These are phyloP conservation scores for Tanacetum coccineum DNA, from an alignment of 129 eudicot genomes.

Conservation along the genomic window DNA sequence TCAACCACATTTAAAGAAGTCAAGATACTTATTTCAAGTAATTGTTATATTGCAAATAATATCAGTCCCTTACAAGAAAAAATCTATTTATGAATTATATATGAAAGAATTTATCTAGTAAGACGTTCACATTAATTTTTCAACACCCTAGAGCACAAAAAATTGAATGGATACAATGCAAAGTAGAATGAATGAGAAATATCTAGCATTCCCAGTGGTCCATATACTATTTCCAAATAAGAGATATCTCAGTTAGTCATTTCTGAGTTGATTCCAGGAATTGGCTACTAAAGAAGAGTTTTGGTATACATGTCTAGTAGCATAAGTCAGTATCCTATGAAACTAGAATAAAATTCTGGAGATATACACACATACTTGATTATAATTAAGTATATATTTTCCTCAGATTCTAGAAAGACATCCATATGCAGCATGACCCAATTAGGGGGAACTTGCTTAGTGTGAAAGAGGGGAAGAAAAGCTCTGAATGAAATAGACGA, in stretches of 20 bases:
- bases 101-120: not conserved
- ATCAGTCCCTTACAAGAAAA: not conserved
- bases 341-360: not conserved
- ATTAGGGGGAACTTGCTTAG: not conserved
- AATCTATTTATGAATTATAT: not conserved
- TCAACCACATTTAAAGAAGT: not conserved
- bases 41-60: not conserved
- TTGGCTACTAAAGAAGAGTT: not conserved
- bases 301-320: constrained; percentile 4
- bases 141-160: not conserved
- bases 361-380: constrained; percentile 3
- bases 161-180: not conserved
- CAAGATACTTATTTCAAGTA: not conserved
- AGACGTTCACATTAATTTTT: not conserved
- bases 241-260: not conserved
- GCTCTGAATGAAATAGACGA: constrained; percentile 1
- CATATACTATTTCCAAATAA: not conserved
- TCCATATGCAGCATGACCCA: not conserved
- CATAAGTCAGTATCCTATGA: not conserved
- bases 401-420: constrained; percentile 2
- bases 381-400: constrained; percentile 1
- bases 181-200: constrained; percentile 3
- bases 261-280: constrained; percentile 3
- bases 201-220: constrained; percentile 11
- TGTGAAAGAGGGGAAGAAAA: not conserved